Evolutionary conservation across 148 eudicot genomes (phyloP).

Genomic region (Arbutus unedo): DNA sequence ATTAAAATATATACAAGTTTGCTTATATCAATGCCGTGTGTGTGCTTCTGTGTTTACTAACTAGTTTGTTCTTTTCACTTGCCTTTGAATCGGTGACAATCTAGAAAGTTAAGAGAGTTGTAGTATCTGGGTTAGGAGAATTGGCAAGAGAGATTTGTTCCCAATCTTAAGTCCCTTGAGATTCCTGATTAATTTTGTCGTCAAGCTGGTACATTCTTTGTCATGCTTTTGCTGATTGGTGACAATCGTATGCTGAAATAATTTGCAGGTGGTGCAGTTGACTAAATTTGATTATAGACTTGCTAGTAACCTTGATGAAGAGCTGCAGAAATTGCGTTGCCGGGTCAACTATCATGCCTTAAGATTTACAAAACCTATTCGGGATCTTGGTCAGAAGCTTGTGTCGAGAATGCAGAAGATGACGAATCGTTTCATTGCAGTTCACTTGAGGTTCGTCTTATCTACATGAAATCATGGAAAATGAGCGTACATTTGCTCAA

Average conservation of each 20-base stretch:
- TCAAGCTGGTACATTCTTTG: neutral
- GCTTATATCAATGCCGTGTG: neutral
- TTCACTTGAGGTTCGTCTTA: conserved; percentile 80
- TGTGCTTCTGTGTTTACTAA: neutral
- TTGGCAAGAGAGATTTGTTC: neutral
- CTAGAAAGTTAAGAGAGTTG: neutral
- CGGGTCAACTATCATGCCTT: conserved; percentile 91
- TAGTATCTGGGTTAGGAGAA: neutral
- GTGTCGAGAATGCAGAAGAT: conserved; percentile 70
- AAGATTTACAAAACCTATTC: conserved; percentile 78
- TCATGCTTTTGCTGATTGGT: conserved; percentile 6
- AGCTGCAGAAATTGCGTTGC: conserved; percentile 91
- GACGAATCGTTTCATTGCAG: conserved; percentile 74
- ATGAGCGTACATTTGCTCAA: neutral
- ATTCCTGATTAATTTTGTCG: conserved; percentile 3
- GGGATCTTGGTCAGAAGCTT: conserved; percentile 63
- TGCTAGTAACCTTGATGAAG: conserved; percentile 76
- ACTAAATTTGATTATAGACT: conserved; percentile 97
- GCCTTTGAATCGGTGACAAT: neutral
- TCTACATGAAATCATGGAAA: neutral
- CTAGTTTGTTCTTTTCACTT: neutral
- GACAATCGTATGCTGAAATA: neutral
- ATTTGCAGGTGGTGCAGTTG: conserved; percentile 86
- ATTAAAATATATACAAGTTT: neutral
- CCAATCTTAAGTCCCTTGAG: conserved; percentile 1